These are phyloP conservation scores for Hypholoma sublateritium DNA, from an alignment of 768 basidiomycete species.

Conservation along the genomic window DNA sequence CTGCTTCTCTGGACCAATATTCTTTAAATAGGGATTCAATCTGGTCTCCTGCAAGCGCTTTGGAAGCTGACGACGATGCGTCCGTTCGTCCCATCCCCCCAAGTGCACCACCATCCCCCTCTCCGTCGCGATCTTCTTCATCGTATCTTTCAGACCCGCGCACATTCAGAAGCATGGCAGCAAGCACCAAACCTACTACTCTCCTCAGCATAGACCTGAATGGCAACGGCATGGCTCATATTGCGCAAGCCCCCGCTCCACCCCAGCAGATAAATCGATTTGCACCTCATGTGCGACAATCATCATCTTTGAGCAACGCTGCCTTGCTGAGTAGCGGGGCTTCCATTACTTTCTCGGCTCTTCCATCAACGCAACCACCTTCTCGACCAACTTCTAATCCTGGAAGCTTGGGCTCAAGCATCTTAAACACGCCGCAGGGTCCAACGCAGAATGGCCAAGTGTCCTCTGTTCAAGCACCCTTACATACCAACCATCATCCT, in stretches of 20 bases:
- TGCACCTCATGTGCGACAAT: constrained; percentile 57
- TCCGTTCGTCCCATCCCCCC: constrained; percentile 89
- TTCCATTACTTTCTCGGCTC: constrained; percentile 74
- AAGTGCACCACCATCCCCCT: constrained; percentile 83
- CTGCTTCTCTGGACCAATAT: constrained; percentile 47
- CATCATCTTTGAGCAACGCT: constrained; percentile 53
- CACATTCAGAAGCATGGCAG: constrained; percentile 80
- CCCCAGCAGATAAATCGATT: constrained; percentile 52
- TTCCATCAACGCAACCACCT: constrained; percentile 49
- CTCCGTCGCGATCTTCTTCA: constrained; percentile 80
- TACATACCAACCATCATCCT: constrained; percentile 91
- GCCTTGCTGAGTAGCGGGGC: constrained; percentile 45
- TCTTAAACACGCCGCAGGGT: constrained; percentile 25
- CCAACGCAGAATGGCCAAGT: constrained; percentile 24
- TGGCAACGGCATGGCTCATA: constrained; percentile 84
- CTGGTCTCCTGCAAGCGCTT: constrained; percentile 74
- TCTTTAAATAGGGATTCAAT: constrained; percentile 71
- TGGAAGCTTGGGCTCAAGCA: constrained; percentile 27
- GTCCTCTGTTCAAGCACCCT: constrained; percentile 70
- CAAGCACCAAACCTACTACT: constrained; percentile 94
- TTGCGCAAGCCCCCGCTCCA: constrained; percentile 78
- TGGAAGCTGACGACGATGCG: constrained; percentile 94
- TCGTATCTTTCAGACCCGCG: constrained; percentile 81
- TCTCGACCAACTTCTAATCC: constrained; percentile 33
- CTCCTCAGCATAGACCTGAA: constrained; percentile 85